Evolutionary conservation across 2,329 filamentous ascomycete genomes (phyloP).

Genomic region (Orbilia quercus): DNA sequence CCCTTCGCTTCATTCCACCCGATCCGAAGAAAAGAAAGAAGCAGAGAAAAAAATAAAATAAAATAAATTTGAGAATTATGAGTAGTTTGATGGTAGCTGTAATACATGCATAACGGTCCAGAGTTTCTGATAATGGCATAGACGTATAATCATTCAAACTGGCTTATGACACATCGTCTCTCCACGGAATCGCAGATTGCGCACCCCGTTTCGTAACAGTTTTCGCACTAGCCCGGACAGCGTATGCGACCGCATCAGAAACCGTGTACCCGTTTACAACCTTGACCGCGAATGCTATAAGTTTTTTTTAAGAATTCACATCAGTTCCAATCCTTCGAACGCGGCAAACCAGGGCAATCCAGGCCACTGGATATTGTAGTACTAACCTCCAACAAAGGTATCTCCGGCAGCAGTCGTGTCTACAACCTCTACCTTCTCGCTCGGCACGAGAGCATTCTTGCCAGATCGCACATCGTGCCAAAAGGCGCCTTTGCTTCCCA

Average conservation of each 20-base stretch:
- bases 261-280: slow-evolving; percentile 71
- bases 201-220: slow-evolving; percentile 75
- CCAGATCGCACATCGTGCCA: slow-evolving; percentile 67
- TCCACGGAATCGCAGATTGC: slow-evolving; percentile 75
- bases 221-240: slow-evolving; percentile 72
- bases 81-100: too few relatives aligned
- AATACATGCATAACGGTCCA: too few relatives aligned
- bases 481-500: slow-evolving; percentile 83
- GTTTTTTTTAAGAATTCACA: background rate
- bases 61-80: too few relatives aligned
- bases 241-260: slow-evolving; percentile 70
- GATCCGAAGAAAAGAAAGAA: too few relatives aligned
- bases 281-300: slow-evolving; percentile 76
- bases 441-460: slow-evolving; percentile 69
- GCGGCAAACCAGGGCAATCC: background rate
- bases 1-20: too few relatives aligned
- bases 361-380: background rate
- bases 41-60: too few relatives aligned
- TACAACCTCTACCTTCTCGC: slow-evolving; percentile 79
- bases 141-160: too few relatives aligned
- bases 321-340: background rate
- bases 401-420: slow-evolving; percentile 96
- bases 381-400: slow-evolving; percentile 80
- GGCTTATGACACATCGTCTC: slow-evolving; percentile 66
- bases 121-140: too few relatives aligned